phyloP scores from a whole-genome alignment of 768 basidiomycete species.

The Epithele typhae region DNA sequence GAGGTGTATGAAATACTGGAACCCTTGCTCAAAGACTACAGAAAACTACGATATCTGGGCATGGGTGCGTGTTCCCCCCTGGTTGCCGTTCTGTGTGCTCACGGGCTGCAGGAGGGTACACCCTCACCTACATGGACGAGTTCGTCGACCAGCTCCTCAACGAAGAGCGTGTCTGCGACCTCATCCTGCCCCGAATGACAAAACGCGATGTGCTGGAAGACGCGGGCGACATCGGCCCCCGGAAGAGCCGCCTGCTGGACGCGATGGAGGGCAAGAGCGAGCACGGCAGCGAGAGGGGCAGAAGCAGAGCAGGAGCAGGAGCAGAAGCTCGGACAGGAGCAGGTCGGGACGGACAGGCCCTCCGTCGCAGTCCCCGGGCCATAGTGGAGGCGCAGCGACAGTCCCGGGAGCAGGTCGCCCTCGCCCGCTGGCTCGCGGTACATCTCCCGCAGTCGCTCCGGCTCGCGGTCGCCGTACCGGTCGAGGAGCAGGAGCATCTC shows the following conservation, averaged over 20 bases:
- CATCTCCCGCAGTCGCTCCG: conserved; percentile 56
- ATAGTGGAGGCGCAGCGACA: conserved; percentile 4
- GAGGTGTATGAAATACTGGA: conserved; percentile 94
- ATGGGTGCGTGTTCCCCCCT: conserved; percentile 52
- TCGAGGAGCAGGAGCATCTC: conserved; percentile 61
- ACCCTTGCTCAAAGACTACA: conserved; percentile 89
- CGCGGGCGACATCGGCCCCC: conserved; percentile 79
- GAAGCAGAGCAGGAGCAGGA: conserved; percentile 23
- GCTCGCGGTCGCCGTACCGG: conserved; percentile 35
- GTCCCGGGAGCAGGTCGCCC: conserved; percentile 23
- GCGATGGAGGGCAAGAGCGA: conserved; percentile 79
- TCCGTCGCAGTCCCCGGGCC: conserved; percentile 4
- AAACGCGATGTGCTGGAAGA: conserved; percentile 90
- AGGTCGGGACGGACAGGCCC: conserved; percentile 4
- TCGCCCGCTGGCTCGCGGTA: conserved; percentile 53
- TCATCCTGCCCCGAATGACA: conserved; percentile 86
- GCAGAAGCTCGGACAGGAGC: conserved; percentile 29
- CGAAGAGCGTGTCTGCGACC: conserved; percentile 94
- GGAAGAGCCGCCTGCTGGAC: conserved; percentile 83
- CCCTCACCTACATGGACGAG: conserved; percentile 86
- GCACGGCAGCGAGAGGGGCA: conserved; percentile 36
- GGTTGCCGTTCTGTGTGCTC: neutral
- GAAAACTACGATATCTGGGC: conserved; percentile 78
- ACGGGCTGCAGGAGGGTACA: conserved; percentile 67
- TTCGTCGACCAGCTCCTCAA: conserved; percentile 80